A percentile compares a stretch with the other conserved stretches of the same genome.
These are phyloP conservation scores for Fistulifera pelliculosa DNA, from an alignment of 108 stramenopile species.

Conservation along the genomic window DNA sequence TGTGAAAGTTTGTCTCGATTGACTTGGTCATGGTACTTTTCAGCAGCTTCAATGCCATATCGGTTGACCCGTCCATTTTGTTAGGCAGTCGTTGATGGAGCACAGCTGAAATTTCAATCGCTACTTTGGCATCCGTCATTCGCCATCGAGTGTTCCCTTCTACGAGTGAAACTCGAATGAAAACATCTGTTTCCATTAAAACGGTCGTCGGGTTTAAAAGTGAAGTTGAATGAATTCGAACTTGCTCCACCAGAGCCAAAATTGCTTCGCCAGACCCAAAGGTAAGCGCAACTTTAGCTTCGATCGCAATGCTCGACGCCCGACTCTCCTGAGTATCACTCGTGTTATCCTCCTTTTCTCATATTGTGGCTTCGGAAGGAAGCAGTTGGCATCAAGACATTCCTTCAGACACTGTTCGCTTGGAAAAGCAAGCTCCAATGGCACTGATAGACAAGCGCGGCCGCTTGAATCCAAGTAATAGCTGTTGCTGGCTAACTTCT, in stretches of 20 bases:
- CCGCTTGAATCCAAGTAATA: slow-evolving; percentile 36
- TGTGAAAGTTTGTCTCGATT: not conserved
- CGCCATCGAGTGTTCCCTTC: slow-evolving; percentile 2
- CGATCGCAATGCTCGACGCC: not conserved
- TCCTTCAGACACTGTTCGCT: slow-evolving; percentile 25
- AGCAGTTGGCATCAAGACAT: no score
- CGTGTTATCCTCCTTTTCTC: no score
- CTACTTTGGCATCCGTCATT: not conserved
- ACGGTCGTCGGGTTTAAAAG: slow-evolving; percentile 2
- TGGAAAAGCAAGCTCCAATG: slow-evolving; percentile 24
- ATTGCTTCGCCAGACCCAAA: slow-evolving; percentile 12
- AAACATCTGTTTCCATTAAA: not conserved
- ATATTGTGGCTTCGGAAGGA: no score
- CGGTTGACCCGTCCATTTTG: slow-evolving; percentile 17
- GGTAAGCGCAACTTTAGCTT: slow-evolving; percentile 8
- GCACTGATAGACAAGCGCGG: slow-evolving; percentile 27
- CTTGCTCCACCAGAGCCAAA: slow-evolving; percentile 6
- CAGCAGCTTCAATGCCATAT: not conserved
- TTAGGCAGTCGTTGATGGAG: slow-evolving; percentile 1
- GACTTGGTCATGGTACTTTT: not conserved
- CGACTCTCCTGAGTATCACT: no score
- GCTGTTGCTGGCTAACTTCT: no score
- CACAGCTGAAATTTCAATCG: slow-evolving; percentile 12
- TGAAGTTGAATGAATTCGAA: not conserved
- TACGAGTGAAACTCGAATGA: not conserved